These are phyloP conservation scores for Hevea brasiliensis DNA, from an alignment of 345 rosid species.

Conservation along the genomic window DNA sequence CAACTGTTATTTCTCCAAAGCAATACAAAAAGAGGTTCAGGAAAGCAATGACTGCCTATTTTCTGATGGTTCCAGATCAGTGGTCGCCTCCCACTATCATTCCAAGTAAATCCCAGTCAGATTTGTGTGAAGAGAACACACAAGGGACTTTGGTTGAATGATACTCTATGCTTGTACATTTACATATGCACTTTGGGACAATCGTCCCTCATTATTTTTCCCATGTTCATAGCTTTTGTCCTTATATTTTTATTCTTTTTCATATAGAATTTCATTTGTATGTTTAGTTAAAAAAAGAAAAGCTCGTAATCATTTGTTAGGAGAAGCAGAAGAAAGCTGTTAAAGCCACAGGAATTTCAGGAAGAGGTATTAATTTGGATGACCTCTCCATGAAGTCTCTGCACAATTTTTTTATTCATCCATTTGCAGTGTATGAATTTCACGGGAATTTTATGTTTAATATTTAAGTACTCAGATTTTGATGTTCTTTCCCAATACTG, in stretches of 20 bases:
- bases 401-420: slow-evolving; percentile 37
- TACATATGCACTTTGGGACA: slow-evolving; percentile 21
- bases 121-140: slow-evolving; percentile 57
- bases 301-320: slow-evolving; percentile 33
- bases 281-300: slow-evolving; percentile 32
- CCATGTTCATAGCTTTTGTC: slow-evolving; percentile 17
- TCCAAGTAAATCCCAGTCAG: slow-evolving; percentile 57
- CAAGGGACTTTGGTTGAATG: slow-evolving; percentile 43
- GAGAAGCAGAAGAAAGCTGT: slow-evolving; percentile 39
- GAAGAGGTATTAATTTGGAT: slow-evolving; percentile 47
- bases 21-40: slow-evolving; percentile 95
- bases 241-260: slow-evolving; percentile 26
- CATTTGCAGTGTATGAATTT: slow-evolving; percentile 24
- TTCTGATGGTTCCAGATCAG: slow-evolving; percentile 94
- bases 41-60: slow-evolving; percentile 92
- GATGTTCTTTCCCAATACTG: neutral
- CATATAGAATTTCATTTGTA: slow-evolving; percentile 24
- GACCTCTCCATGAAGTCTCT: slow-evolving; percentile 41
- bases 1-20: slow-evolving; percentile 93
- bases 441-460: slow-evolving; percentile 21
- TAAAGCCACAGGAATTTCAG: slow-evolving; percentile 37
- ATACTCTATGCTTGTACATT: slow-evolving; percentile 40
- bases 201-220: slow-evolving; percentile 16
- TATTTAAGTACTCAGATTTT: slow-evolving; percentile 15
- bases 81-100: slow-evolving; percentile 70